phyloP scores from a whole-genome alignment of 306 rosid genomes.

The Lagenaria siceraria region DNA sequence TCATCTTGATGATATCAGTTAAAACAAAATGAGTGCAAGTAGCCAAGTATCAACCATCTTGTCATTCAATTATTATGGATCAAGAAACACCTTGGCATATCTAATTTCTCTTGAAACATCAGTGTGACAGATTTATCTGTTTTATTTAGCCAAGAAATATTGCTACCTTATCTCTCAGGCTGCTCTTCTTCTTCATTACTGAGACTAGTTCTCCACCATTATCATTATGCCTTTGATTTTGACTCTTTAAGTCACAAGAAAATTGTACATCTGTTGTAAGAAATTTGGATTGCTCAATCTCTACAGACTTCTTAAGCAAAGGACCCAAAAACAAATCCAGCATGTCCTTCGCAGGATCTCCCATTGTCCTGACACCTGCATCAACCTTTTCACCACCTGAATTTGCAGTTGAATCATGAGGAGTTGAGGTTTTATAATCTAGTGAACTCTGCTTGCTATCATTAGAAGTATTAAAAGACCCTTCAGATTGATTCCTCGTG shows the following conservation, averaged over 20 bases:
- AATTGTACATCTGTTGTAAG: slow-evolving; percentile 14
- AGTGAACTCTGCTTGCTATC: slow-evolving; percentile 14
- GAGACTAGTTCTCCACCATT: slow-evolving; percentile 29
- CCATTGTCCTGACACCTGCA: slow-evolving; percentile 17
- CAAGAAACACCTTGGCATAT: neutral
- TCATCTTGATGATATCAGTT: neutral
- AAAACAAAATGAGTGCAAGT: neutral
- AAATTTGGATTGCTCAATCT: slow-evolving; percentile 27
- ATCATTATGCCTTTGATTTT: slow-evolving; percentile 20
- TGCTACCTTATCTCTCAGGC: slow-evolving; percentile 54
- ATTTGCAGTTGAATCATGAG: slow-evolving; percentile 15
- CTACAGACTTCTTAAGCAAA: slow-evolving; percentile 38
- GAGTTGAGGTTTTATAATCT: slow-evolving; percentile 12
- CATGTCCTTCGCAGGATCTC: slow-evolving; percentile 75
- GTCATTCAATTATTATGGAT: neutral
- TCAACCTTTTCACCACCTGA: slow-evolving; percentile 15
- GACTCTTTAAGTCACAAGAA: slow-evolving; percentile 18
- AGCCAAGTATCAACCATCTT: neutral
- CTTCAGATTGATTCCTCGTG: slow-evolving; percentile 14
- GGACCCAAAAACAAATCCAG: slow-evolving; percentile 70
- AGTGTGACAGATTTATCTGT: neutral
- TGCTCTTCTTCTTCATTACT: slow-evolving; percentile 41
- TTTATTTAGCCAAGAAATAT: slow-evolving; percentile 38
- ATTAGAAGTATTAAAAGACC: slow-evolving; percentile 9
- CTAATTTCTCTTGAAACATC: neutral